Percentiles rank a stretch among this genome's conserved stretches.
Evolutionary conservation across 169 alveolate genomes (phyloP).

Genomic region (Plasmodium fragile): DNA sequence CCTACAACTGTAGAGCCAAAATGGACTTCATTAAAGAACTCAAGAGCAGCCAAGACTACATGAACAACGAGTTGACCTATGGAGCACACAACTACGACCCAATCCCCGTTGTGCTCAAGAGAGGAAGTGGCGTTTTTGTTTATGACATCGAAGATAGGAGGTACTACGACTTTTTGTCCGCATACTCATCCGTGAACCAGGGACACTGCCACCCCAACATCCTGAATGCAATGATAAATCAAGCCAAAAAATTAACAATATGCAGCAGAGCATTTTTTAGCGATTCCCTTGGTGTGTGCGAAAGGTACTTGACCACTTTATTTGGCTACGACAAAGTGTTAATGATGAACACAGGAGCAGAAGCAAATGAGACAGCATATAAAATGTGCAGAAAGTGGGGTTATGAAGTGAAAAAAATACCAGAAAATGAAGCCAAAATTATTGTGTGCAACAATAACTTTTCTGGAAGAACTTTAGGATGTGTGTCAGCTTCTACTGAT

Average conservation of each 20-base stretch:
- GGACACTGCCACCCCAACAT: conserved; percentile 96
- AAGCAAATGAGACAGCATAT: conserved; percentile 94
- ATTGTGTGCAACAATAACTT: conserved; percentile 88
- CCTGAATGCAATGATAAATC: conserved; percentile 87
- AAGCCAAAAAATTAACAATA: conserved; percentile 89
- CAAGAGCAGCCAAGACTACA: conserved; percentile 67
- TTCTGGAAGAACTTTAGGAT: conserved; percentile 95
- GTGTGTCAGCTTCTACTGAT: conserved; percentile 92
- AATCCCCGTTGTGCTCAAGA: conserved; percentile 91
- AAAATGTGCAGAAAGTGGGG: conserved; percentile 96
- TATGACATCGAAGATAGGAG: conserved; percentile 88
- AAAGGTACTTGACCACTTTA: conserved; percentile 85
- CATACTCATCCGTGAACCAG: conserved; percentile 87
- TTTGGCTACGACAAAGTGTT: conserved; percentile 92
- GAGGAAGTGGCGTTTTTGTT: conserved; percentile 86
- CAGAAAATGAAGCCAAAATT: conserved; percentile 89
- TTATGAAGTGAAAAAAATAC: conserved; percentile 92
- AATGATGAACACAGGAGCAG: conserved; percentile 95
- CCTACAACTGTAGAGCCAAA: conserved; percentile 2
- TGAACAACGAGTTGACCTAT: conserved; percentile 81
- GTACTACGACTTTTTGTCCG: conserved; percentile 93
- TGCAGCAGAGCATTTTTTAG: conserved; percentile 93
- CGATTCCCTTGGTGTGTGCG: conserved; percentile 87
- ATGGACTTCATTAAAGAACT: conserved; percentile 57
- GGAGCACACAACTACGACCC: conserved; percentile 94